Evolutionary conservation across 768 basidiomycete genomes (phyloP), one percentile per base, ranked within the genome.

Genomic region (Termitomyces heimii): DNA sequence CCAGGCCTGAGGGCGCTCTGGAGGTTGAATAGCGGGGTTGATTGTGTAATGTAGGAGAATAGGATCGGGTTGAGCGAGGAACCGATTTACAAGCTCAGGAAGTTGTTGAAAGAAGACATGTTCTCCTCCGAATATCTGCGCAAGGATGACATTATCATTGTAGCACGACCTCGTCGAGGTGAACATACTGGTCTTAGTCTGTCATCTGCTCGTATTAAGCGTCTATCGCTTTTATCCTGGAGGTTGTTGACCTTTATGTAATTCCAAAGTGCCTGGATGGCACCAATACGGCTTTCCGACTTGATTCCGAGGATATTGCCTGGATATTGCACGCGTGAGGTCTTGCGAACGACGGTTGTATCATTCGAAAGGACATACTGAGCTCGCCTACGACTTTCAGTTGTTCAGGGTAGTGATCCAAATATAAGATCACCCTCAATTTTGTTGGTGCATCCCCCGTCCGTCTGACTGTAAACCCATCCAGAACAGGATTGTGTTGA

Each of bases 371-470:
- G 47, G 28, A 68, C 69, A 34, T 61, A 89, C 88, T 82, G 46
- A 98, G 79, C 31, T 93, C 90, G 1, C 87, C 81, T 14, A 82
- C 73, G 10, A 98, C 78, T 66, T 87, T 89, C 73, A 83, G 94
- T 59, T 91, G 88, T 58, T 95, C 90, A 1, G 96, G 94, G 49
- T 79, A 85, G 64, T 97, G 93, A 45, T 91, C 89, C 22, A 95
- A 72, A 66, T 94, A 84, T 56, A 97, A 75, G n/a, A 94, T 68
- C n/a, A 98, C 75, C 47, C 95, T 83, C 39, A 89, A 78, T 61
- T 87, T 85, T 22, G 92, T 88, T 14, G 83, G 81, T 37, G 77
- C 73, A 66, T 97, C 94, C 2, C 94, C 94, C 16, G 84, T 84
- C 42, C 93, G 82, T 59, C 85, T 79, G 46, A 97, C 75, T 6